Percentiles rank a stretch among this genome's conserved stretches.
phyloP scores from a whole-genome alignment of 2,329 filamentous ascomycete species.

The Neofusicoccum parvum region DNA sequence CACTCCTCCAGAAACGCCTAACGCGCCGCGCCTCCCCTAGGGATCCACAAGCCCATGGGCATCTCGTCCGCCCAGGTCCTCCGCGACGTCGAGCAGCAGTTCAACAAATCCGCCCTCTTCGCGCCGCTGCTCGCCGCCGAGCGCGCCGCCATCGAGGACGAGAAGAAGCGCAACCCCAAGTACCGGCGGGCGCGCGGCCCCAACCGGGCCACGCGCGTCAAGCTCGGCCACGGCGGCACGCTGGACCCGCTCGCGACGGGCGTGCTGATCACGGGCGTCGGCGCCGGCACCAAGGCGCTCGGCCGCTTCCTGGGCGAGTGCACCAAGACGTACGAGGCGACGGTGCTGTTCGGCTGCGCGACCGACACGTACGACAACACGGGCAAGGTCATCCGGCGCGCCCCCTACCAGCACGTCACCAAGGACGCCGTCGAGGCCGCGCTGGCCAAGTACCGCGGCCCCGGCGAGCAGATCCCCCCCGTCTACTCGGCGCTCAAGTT shows the following conservation, averaged over 20 bases:
- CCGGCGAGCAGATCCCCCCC: conserved; percentile 85
- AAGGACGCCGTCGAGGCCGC: conserved; percentile 75
- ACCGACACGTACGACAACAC: conserved; percentile 90
- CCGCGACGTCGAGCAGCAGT: conserved; percentile 80
- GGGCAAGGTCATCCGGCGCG: conserved; percentile 78
- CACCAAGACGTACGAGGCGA: conserved; percentile 90
- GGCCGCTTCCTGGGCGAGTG: conserved; percentile 73
- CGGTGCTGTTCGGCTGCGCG: conserved; percentile 85
- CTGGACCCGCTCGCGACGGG: conserved; percentile 93
- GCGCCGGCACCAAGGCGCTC: conserved; percentile 82
- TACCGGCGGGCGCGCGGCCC: conserved; percentile 59
- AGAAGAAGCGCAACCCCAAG: conserved; percentile 46
- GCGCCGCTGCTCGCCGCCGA: conserved; percentile 72
- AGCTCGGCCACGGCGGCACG: conserved; percentile 95
- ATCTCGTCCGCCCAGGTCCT: conserved; percentile 89
- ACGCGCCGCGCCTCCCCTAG: conserved; percentile 49
- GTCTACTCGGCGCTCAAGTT: conserved; percentile 92
- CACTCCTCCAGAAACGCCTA: neutral
- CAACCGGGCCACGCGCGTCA: conserved; percentile 55
- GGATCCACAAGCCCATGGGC: conserved; percentile 88
- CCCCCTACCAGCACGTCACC: conserved; percentile 79
- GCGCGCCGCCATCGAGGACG: conserved; percentile 56
- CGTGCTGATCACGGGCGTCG: conserved; percentile 85
- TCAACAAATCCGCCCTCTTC: conserved; percentile 81
- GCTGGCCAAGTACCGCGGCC: conserved; percentile 73